Percentiles rank a stretch among this genome's conserved stretches.
phyloP scores from a whole-genome alignment of 805 yeast species.

The Candida qinlingensis region DNA sequence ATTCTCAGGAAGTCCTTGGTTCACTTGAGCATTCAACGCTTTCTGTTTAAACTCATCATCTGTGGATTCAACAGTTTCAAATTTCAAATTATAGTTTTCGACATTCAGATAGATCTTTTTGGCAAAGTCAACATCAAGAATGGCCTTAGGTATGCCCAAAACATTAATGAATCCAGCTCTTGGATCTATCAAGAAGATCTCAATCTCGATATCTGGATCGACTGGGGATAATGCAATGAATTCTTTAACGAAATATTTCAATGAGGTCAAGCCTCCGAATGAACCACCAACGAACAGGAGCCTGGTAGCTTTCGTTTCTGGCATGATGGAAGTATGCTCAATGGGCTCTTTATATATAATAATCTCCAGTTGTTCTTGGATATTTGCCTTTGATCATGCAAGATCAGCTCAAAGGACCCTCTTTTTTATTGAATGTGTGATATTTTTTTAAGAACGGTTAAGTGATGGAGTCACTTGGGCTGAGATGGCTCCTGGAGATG shows the following conservation, averaged over 20 bases:
- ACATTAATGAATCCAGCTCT: constrained; percentile 37
- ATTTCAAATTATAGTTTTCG: constrained; percentile 21
- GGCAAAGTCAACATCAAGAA: constrained; percentile 35
- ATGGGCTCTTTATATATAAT: neutral
- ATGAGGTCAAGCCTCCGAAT: constrained; percentile 31
- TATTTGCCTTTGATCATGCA: too few species aligned
- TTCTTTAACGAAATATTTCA: constrained; percentile 20
- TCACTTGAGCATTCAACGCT: constrained; percentile 2
- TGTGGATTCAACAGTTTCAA: constrained; percentile 31
- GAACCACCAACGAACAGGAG: constrained; percentile 29
- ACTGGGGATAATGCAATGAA: constrained; percentile 5
- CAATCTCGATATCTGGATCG: constrained; percentile 10
- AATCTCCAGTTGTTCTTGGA: too few species aligned
- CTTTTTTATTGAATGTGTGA: too few species aligned
- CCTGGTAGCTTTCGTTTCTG: neutral
- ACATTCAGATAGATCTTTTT: constrained; percentile 27
- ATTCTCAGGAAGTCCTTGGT: constrained; percentile 12
- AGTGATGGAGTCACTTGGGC: too few species aligned
- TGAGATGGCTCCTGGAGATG: neutral
- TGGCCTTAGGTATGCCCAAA: constrained; percentile 34
- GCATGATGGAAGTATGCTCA: neutral
- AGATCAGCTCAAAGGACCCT: too few species aligned
- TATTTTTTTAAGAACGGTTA: too few species aligned
- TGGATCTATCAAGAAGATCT: constrained; percentile 34
- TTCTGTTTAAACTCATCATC: constrained; percentile 25